Conservation (phyloP, 345 rosid species). For the Arabis alpina region DNA sequence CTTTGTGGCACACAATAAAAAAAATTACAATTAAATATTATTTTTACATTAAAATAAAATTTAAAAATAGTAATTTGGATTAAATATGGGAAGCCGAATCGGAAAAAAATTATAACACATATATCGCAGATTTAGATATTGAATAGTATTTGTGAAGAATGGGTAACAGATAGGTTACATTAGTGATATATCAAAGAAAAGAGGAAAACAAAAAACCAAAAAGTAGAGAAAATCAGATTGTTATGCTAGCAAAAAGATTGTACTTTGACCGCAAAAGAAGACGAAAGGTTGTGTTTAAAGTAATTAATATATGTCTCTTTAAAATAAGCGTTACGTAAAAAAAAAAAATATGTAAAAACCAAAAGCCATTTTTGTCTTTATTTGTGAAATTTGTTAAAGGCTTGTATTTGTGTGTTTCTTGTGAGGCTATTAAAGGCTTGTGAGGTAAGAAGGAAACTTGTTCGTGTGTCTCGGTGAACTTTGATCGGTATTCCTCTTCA, state of each 20-base stretch:
- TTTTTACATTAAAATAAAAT: neutral
- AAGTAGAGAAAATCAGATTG: slow-evolving; percentile 10
- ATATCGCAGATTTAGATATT: neutral
- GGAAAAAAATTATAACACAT: neutral
- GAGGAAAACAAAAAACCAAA: neutral
- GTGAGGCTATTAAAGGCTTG: no score
- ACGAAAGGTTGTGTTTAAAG: neutral
- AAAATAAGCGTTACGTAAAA: neutral
- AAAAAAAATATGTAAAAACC: neutral
- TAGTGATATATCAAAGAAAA: slow-evolving; percentile 1
- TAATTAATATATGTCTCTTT: neutral
- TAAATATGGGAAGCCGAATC: slow-evolving; percentile 10
- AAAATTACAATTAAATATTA: neutral
- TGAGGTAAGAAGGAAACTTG: slow-evolving; percentile 1
- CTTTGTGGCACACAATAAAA: no score
- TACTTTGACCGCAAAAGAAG: neutral
- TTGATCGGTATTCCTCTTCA: slow-evolving; percentile 2
- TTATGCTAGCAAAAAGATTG: slow-evolving; percentile 20
- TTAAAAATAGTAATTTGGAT: neutral
- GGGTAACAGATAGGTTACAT: neutral
- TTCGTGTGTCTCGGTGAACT: slow-evolving; percentile 6
- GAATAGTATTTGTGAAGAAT: neutral
- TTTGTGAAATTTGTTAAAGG: neutral
- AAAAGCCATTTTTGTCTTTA: neutral
- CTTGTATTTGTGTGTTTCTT: slow-evolving; percentile 1